Evolutionary conservation across 2,329 filamentous ascomycete genomes (phyloP).

Genomic region (Emmonsia crescens): DNA sequence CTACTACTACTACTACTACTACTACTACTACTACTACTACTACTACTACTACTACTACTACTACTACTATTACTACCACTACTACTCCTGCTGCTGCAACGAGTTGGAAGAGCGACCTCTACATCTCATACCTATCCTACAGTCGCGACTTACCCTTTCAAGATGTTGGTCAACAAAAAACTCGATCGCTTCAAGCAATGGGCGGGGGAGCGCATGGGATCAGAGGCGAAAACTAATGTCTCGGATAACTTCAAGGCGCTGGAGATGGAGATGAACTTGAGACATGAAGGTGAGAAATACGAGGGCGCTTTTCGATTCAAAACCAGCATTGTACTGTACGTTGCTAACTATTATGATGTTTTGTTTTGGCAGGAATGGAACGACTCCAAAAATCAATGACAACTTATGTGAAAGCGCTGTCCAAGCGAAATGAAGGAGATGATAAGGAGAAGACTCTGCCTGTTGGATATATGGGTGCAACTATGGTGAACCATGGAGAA

Average conservation of each 20-base stretch:
- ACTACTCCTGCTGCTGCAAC: background rate
- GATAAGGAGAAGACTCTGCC: conserved; percentile 82
- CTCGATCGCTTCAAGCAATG: conserved; percentile 95
- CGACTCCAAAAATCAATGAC: conserved; percentile 78
- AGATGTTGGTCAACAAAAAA: conserved; percentile 67
- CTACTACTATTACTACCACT: background rate
- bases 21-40: background rate
- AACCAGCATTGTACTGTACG: background rate
- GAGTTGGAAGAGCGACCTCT: background rate
- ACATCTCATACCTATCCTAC: background rate
- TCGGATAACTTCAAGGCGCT: conserved; percentile 86
- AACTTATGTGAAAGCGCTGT: conserved; percentile 76
- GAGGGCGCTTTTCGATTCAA: background rate
- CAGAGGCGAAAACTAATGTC: conserved; percentile 73
- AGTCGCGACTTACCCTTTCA: background rate
- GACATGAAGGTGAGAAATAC: conserved; percentile 61
- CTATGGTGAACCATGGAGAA: conserved; percentile 81
- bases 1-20: background rate
- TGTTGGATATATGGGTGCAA: conserved; percentile 65
- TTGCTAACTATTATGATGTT: conserved; percentile 12
- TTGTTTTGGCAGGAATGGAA: conserved; percentile 63
- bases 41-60: background rate
- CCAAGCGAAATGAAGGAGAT: conserved; percentile 71
- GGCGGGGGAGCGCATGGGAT: conserved; percentile 93
- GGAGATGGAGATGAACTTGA: conserved; percentile 79